Evolutionary conservation across 2,329 filamentous ascomycete genomes (phyloP).

Genomic region (Teratosphaeria epicoccoides): DNA sequence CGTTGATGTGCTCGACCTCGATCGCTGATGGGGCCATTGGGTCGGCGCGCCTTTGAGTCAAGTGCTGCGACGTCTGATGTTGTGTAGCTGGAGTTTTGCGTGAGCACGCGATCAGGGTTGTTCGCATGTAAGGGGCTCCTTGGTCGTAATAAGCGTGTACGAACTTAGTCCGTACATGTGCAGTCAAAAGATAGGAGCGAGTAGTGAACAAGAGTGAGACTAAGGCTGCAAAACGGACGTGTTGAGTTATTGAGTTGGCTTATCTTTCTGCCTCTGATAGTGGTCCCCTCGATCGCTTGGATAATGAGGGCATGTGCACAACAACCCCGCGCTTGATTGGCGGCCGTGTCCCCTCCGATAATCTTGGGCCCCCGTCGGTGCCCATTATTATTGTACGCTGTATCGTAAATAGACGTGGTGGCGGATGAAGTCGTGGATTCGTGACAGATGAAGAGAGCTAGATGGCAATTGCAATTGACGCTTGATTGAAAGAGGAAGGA

Average conservation of each 20-base stretch:
- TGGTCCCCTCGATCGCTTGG: too few relatives aligned
- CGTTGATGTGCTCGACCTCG: slow-evolving; percentile 21
- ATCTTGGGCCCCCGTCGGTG: not conserved
- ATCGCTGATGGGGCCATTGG: slow-evolving; percentile 22
- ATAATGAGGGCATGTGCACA: not conserved
- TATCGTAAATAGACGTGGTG: too few relatives aligned
- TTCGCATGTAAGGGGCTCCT: not conserved
- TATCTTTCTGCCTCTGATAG: not conserved
- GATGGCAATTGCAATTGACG: not conserved
- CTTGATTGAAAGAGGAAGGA: not conserved
- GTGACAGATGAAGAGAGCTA: not conserved
- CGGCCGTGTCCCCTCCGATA: not conserved
- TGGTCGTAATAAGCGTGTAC: not conserved
- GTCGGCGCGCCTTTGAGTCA: not conserved
- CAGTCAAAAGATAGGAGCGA: too few relatives aligned
- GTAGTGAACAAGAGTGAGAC: not conserved
- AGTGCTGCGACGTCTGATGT: not conserved
- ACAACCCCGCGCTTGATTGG: not conserved
- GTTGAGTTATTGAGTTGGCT: not conserved
- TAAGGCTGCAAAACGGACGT: not conserved
- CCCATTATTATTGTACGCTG: too few relatives aligned
- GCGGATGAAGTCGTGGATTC: too few relatives aligned
- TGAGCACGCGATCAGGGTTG: not conserved
- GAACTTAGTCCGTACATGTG: too few relatives aligned
- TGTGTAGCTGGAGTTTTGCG: not conserved